These are phyloP conservation scores for Rhynchospora breviuscula DNA, from an alignment of 176 grass and related monocot genomes.

Conservation along the genomic window DNA sequence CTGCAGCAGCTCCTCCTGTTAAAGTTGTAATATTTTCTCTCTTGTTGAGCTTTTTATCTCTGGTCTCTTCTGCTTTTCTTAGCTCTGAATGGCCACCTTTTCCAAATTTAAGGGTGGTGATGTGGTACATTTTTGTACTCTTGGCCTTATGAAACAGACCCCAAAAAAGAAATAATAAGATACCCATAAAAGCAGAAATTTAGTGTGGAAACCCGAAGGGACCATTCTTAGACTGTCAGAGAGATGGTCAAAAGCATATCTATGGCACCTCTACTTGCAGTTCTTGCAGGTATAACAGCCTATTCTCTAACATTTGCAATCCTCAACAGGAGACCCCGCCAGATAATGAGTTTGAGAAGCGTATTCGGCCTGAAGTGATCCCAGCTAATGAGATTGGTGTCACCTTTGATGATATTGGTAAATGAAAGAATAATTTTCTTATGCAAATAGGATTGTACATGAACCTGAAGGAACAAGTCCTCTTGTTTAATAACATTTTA, in stretches of 20 bases:
- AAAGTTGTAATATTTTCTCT: constrained; percentile 14
- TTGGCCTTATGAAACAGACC: not conserved
- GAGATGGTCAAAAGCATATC: not conserved
- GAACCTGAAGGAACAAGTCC: not conserved
- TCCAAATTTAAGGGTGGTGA: not conserved
- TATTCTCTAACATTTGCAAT: not conserved
- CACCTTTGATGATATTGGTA: constrained; percentile 88
- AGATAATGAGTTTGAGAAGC: constrained; percentile 98
- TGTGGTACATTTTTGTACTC: not conserved
- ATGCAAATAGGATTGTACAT: not conserved
- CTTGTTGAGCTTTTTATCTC: not conserved
- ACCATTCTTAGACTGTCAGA: not conserved
- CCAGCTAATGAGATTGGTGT: constrained; percentile 84
- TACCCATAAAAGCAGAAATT: not conserved
- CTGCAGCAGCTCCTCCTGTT: constrained; percentile 10
- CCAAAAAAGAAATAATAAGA: not conserved
- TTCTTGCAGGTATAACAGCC: not conserved
- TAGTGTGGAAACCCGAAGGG: not conserved
- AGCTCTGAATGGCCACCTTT: not conserved
- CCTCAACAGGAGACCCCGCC: constrained; percentile 65
- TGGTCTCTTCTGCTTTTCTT: not conserved
- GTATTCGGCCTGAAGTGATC: constrained; percentile 87
- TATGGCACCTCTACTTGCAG: not conserved
- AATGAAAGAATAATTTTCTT: not conserved
- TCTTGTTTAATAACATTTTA: not conserved